Percentiles rank a stretch among this genome's conserved stretches.
Evolutionary conservation across 495 filamentous ascomycete genomes (phyloP).

Genomic region (Aeminium ludgeri): DNA sequence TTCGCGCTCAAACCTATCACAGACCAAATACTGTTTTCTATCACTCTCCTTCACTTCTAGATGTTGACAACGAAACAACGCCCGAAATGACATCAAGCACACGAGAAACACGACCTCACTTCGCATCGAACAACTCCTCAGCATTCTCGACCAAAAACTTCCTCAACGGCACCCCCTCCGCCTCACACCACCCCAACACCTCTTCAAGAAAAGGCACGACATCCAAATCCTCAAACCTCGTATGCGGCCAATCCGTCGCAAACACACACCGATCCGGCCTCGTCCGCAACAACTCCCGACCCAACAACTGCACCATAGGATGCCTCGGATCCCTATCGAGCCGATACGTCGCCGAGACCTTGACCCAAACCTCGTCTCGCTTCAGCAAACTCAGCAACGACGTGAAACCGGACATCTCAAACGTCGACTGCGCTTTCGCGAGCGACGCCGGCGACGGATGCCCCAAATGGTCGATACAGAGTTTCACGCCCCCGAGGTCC

Average conservation of each 20-base stretch:
- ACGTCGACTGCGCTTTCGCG: constrained; percentile 2
- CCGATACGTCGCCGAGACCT: constrained; percentile 35
- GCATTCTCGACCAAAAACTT: constrained; percentile 32
- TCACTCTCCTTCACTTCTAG: too few relatives aligned
- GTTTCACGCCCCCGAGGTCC: constrained; percentile 25
- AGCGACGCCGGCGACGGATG: constrained; percentile 8
- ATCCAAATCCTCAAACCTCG: constrained; percentile 31
- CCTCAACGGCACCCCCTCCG: constrained; percentile 26
- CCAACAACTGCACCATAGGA: constrained; percentile 17
- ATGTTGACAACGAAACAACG: too few relatives aligned
- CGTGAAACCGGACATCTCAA: constrained; percentile 22
- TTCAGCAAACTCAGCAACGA: constrained; percentile 29
- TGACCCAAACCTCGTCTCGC: constrained; percentile 30
- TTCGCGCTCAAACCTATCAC: too few relatives aligned
- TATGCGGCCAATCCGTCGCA: constrained; percentile 39
- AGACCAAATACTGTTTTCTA: too few relatives aligned
- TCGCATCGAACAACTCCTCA: constrained; percentile 24
- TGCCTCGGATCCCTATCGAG: constrained; percentile 24
- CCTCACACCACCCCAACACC: constrained; percentile 28
- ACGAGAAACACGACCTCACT: too few relatives aligned
- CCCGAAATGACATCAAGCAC: too few relatives aligned
- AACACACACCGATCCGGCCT: constrained; percentile 24
- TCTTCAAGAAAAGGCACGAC: constrained; percentile 30
- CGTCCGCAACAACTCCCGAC: constrained; percentile 17
- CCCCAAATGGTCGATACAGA: constrained; percentile 38